phyloP scores from a whole-genome alignment of 2,329 filamentous ascomycete species.

The Thielaviopsis musarum region DNA sequence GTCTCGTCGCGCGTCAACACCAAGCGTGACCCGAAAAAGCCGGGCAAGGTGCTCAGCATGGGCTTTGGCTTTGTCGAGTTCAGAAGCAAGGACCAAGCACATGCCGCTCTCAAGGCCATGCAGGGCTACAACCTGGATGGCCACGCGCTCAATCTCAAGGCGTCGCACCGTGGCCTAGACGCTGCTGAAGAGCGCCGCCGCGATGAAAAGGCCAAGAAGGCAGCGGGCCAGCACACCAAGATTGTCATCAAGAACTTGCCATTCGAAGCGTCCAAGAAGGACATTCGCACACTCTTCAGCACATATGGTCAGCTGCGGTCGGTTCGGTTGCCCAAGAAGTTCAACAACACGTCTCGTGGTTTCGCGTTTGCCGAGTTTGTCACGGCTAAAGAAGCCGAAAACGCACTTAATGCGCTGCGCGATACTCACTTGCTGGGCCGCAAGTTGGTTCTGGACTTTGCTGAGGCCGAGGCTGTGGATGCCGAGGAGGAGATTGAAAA shows the following conservation, averaged over 20 bases:
- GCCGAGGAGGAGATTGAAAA: slow-evolving; percentile 91
- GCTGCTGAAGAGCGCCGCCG: slow-evolving; percentile 73
- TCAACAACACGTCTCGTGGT: slow-evolving; percentile 72
- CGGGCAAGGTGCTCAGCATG: slow-evolving; percentile 82
- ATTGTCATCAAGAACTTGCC: slow-evolving; percentile 97
- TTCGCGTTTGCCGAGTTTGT: slow-evolving; percentile 97
- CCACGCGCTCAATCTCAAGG: slow-evolving; percentile 69
- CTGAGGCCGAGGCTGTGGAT: slow-evolving; percentile 73
- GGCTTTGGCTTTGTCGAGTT: slow-evolving; percentile 95
- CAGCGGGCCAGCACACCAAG: slow-evolving; percentile 64
- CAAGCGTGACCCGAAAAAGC: slow-evolving; percentile 80
- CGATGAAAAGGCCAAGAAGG: slow-evolving; percentile 70
- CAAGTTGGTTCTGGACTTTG: slow-evolving; percentile 79
- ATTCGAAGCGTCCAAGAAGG: slow-evolving; percentile 88
- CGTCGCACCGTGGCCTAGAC: slow-evolving; percentile 74
- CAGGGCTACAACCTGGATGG: slow-evolving; percentile 75
- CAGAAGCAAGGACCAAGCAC: slow-evolving; percentile 56
- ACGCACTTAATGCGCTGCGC: slow-evolving; percentile 76
- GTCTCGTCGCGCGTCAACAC: slow-evolving; percentile 82
- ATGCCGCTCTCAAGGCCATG: slow-evolving; percentile 70
- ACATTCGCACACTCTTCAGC: slow-evolving; percentile 69
- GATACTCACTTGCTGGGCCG: slow-evolving; percentile 89
- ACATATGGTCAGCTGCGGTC: slow-evolving; percentile 85
- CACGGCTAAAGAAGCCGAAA: slow-evolving; percentile 73
- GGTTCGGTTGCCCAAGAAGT: slow-evolving; percentile 88